A percentile compares a stretch with the other conserved stretches of the same genome.
These are phyloP conservation scores for Aspergillus funiculosus DNA, from an alignment of 495 filamentous ascomycete species.

Conservation along the genomic window DNA sequence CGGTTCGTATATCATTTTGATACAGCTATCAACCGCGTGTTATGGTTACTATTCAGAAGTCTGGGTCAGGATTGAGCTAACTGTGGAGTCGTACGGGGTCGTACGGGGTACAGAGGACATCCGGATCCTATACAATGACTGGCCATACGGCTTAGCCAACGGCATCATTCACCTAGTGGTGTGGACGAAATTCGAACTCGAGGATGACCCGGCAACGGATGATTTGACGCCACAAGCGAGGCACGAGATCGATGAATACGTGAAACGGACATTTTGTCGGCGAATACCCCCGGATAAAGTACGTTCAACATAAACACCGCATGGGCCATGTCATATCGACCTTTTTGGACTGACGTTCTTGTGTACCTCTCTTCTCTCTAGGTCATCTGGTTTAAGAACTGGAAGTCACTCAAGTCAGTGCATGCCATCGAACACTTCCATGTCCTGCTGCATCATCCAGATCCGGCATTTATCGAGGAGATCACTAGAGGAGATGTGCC, in stretches of 20 bases:
- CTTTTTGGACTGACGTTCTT: background rate
- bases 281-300: constrained; percentile 43
- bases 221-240: constrained; percentile 60
- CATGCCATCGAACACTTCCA: constrained; percentile 93
- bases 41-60: background rate
- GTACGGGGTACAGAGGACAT: constrained; percentile 60
- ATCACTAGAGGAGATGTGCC: constrained; percentile 73
- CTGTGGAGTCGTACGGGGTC: background rate
- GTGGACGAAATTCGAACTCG: constrained; percentile 84
- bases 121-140: constrained; percentile 79
- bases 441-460: constrained; percentile 77
- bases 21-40: background rate
- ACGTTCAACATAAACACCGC: background rate
- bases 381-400: constrained; percentile 90
- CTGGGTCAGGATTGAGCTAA: background rate
- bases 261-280: constrained; percentile 55
- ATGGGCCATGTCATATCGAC: background rate
- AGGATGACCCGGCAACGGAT: constrained; percentile 57
- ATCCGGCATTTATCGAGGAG: constrained; percentile 59
- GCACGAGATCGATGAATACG: constrained; percentile 60
- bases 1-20: constrained; percentile 28
- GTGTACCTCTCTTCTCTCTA: constrained; percentile 29
- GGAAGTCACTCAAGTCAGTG: constrained; percentile 72
- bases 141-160: constrained; percentile 77
- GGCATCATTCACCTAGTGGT: constrained; percentile 77